These are phyloP conservation scores for Oxytropis ochrocephala DNA, from an alignment of 306 rosid species.

Conservation along the genomic window DNA sequence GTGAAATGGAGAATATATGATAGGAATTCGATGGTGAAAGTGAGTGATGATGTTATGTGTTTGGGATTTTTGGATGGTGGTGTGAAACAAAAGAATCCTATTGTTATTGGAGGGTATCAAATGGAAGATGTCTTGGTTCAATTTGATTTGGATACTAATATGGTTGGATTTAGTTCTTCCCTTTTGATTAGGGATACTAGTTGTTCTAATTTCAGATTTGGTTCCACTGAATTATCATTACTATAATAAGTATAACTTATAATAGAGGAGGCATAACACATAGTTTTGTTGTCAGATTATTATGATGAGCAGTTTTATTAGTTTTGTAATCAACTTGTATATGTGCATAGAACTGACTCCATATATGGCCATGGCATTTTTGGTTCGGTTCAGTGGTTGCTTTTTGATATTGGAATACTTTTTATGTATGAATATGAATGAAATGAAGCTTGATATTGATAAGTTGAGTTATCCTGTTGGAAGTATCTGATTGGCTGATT, in stretches of 20 bases:
- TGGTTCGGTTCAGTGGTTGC: constrained; percentile 2
- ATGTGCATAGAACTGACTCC: background rate
- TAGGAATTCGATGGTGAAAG: constrained; percentile 64
- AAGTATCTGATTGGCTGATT: background rate
- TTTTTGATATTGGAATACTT: constrained; percentile 1
- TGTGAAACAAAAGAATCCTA: constrained; percentile 20
- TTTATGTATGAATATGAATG: background rate
- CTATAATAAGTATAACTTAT: background rate
- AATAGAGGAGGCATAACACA: background rate
- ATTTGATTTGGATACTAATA: constrained; percentile 51
- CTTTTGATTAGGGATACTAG: constrained; percentile 23
- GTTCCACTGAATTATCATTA: background rate
- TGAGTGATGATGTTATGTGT: constrained; percentile 42
- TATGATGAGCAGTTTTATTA: constrained; percentile 8
- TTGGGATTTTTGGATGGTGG: constrained; percentile 77
- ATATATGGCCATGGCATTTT: background rate
- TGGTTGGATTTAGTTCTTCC: constrained; percentile 68
- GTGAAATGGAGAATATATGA: constrained; percentile 64
- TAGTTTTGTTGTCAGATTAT: constrained; percentile 11
- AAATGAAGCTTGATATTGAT: background rate
- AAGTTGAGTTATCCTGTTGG: background rate
- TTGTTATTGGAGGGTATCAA: constrained; percentile 71
- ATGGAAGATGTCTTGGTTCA: constrained; percentile 59
- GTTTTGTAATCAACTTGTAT: constrained; percentile 14
- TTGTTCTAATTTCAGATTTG: constrained; percentile 39